Conservation (phyloP, 176 grass and related monocot species). For the Calamus simplicifolius region DNA sequence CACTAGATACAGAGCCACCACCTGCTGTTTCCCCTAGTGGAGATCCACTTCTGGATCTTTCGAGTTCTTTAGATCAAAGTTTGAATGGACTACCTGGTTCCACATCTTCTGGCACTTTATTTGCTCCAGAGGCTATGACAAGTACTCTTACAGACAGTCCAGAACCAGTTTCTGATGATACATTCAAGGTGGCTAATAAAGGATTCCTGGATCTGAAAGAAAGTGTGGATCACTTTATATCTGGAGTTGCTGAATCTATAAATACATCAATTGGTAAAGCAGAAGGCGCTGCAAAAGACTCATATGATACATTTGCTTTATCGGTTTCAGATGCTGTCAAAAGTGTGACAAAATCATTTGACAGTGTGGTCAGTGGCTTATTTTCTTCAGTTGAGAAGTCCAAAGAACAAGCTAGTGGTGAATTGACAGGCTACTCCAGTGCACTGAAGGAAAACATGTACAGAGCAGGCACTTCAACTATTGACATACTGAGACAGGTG, state of each 20-base stretch:
- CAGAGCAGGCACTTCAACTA: slow-evolving; percentile 36
- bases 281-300: slow-evolving; percentile 64
- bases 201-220: slow-evolving; percentile 11
- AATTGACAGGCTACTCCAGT: slow-evolving; percentile 28
- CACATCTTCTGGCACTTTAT: not conserved
- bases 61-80: slow-evolving; percentile 9
- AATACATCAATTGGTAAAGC: slow-evolving; percentile 52
- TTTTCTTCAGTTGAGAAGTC: slow-evolving; percentile 40
- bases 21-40: not conserved
- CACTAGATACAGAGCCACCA: not conserved
- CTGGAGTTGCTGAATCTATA: slow-evolving; percentile 48
- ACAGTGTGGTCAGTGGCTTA: slow-evolving; percentile 33
- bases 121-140: not conserved
- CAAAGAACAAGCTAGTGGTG: slow-evolving; percentile 46
- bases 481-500: slow-evolving; percentile 51
- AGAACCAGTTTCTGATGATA: slow-evolving; percentile 5
- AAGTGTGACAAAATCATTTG: slow-evolving; percentile 45
- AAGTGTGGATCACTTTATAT: slow-evolving; percentile 17
- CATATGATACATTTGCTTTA: slow-evolving; percentile 48
- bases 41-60: not conserved
- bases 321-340: slow-evolving; percentile 55
- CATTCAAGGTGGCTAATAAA: slow-evolving; percentile 2
- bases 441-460: slow-evolving; percentile 47
- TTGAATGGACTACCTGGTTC: not conserved
- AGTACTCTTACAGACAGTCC: not conserved